Evolutionary conservation across 1,284 basidiomycete species (phyloP).

Genomic region (Anthracocystis setariae): DNA sequence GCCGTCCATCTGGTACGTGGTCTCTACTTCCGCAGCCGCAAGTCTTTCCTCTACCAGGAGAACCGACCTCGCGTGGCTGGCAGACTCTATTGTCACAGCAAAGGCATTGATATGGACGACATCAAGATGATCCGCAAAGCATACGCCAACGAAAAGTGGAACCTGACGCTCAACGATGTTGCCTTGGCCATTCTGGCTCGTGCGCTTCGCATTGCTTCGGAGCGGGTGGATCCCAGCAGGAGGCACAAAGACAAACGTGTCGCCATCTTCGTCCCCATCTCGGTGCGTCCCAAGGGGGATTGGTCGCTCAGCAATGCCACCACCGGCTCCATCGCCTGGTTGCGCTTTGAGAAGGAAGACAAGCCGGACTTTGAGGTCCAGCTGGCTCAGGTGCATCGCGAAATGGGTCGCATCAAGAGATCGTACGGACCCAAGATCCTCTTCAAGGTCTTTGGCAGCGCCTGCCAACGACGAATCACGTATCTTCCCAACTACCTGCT

Average conservation of each 20-base stretch:
- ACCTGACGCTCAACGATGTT: constrained; percentile 65
- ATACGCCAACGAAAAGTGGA: constrained; percentile 52
- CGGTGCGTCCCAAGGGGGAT: constrained; percentile 60
- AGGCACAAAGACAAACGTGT: constrained; percentile 62
- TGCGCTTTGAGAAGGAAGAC: constrained; percentile 57
- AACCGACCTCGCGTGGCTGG: constrained; percentile 36
- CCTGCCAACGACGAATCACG: constrained; percentile 51
- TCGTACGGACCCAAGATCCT: constrained; percentile 61
- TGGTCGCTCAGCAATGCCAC: constrained; percentile 65
- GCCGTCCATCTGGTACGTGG: constrained; percentile 56
- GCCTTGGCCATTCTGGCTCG: constrained; percentile 62
- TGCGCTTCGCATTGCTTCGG: constrained; percentile 63
- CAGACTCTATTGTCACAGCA: constrained; percentile 63
- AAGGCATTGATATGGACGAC: constrained; percentile 62
- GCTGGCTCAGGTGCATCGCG: constrained; percentile 59
- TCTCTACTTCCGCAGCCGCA: constrained; percentile 63
- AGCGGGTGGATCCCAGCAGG: constrained; percentile 39
- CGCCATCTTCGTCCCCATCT: constrained; percentile 66
- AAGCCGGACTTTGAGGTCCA: constrained; percentile 51
- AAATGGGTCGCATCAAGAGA: constrained; percentile 64
- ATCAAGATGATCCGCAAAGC: constrained; percentile 66
- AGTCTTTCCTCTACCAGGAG: constrained; percentile 58
- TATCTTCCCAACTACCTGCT: constrained; percentile 64
- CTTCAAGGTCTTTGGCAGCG: constrained; percentile 52
- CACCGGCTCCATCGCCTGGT: constrained; percentile 64